Base-by-base conservation (phyloP, 2,329 filamentous ascomycete genomes). In the Diaporthe ampelina region DNA sequence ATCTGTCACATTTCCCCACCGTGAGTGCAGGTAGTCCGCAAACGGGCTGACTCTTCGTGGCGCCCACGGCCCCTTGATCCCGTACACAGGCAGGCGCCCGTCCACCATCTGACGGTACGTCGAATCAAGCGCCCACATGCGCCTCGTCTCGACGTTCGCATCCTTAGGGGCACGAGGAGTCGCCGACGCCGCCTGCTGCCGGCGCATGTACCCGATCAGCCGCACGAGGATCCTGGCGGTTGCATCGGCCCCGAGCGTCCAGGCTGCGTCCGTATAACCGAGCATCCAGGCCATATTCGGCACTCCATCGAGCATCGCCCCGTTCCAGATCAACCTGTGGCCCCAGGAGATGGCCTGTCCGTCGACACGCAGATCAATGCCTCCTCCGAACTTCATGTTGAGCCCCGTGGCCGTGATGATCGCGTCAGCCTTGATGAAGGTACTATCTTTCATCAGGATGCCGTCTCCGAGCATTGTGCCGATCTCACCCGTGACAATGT, bases 401-500 rank as follows among this genome's bases (percentile, higher is more conserved):
- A 75, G 54, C 13, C 92, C 92, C 0, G 92, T 93, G 0, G 92
- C 92, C 0, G 91, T 92, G 71, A 93, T 83, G 76, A 94, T 91
- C 73, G 90, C 86, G 77, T 93, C 91, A 0, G 91, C 87, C 17
- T 86, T 79, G 0, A 93, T 79, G 0, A 75, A 82, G 78, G 83
- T 78, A 3, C 87, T 85, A 2, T 83, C 83, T 11, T 82, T 76
- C 35, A 90, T 84, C 56, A 81, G 78, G 10, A 92, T 84, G 32
- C 84, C 82, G 1, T 81, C 78, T 1, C 82, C 77, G 0, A 87
- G 88, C 9, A 89, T 83, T 0, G 79, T 84, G 45, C 84, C 81
- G 76, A 91, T 89, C 11, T 75, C 77, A 35, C 82, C 87, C 0
- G 88, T 89, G 1, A 85, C 82, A 1, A 90, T 79, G 17, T 81